A percentile compares a stretch with the other conserved stretches of the same genome.
phyloP scores from a whole-genome alignment of 176 grass and related monocot species.

The Thinopyrum elongatum region DNA sequence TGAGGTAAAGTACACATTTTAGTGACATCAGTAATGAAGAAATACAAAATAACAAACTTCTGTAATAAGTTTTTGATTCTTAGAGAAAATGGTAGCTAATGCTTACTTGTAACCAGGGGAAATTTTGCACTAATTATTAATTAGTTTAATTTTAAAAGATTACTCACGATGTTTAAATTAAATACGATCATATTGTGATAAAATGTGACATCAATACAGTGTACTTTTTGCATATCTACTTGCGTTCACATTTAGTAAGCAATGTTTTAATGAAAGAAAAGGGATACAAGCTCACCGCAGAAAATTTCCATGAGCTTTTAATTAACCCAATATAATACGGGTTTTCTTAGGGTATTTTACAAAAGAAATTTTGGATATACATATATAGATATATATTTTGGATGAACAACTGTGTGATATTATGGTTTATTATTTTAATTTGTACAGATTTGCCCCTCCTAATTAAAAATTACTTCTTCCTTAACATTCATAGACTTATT shows the following conservation, averaged over 20 bases:
- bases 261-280: background rate
- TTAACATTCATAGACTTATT: background rate
- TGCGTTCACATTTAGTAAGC: background rate
- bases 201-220: background rate
- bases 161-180: background rate
- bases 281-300: background rate
- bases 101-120: too few species aligned
- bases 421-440: background rate
- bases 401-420: background rate
- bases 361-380: background rate
- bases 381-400: background rate
- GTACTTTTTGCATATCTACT: background rate
- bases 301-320: background rate
- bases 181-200: too few species aligned
- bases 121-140: background rate
- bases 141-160: background rate
- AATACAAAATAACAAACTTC: background rate
- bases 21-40: background rate
- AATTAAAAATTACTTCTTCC: background rate
- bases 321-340: background rate
- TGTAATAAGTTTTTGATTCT: background rate
- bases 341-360: background rate
- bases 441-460: background rate
- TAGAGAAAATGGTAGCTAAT: background rate
- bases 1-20: slow-evolving; percentile 18